Base-by-base conservation (phyloP, 129 eudicot genomes). In the Saposhnikovia divaricata region DNA sequence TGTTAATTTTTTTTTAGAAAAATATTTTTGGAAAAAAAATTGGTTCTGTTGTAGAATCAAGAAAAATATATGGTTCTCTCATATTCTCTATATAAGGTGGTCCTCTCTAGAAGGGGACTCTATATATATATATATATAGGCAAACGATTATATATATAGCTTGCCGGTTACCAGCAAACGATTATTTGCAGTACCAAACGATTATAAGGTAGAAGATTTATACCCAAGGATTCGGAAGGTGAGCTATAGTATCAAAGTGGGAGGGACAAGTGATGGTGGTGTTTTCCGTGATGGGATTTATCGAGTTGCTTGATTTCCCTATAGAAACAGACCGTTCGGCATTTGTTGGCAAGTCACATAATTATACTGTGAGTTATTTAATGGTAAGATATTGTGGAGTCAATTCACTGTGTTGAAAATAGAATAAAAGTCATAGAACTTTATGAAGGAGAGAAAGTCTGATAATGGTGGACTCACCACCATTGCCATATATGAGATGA, bases 381-480 rank as follows among this genome's bases (percentile, higher is more conserved):
- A 39, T 72, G 75, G 75, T 19, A 37, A 39, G 28, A 68, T 31
- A 39, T 38, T 71, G 47, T 72, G 44, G 25, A 72, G 50, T 72
- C 31, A 72, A 40, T 72, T 72, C 76, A 72, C 3, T 38, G 23
- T 37, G 2, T 38, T 34, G 0, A 8, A 1, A 31, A 31, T n/a
- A 6, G 15, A 44, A 23, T 39, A 72, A 72, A 72, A 72, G 76
- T 72, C 76, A 21, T 34, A 11, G 38, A 72, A 72, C 51, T 72
- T 72, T 72, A 38, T 71, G 5, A 5, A 34, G 75, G 75, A 9
- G 69, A 14, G 69, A 43, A 73, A 44, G 53, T 73, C 47, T 44
- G 77, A 73, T 73, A 73, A n/a, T 72, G 77, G 77, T 72, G 77
- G 77, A 72, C 53, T 72, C 77, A 38, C 23, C 40, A 68, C 73